Conservation (phyloP, 164 flowering plant species). For the Magnolia kwangsiensis region DNA sequence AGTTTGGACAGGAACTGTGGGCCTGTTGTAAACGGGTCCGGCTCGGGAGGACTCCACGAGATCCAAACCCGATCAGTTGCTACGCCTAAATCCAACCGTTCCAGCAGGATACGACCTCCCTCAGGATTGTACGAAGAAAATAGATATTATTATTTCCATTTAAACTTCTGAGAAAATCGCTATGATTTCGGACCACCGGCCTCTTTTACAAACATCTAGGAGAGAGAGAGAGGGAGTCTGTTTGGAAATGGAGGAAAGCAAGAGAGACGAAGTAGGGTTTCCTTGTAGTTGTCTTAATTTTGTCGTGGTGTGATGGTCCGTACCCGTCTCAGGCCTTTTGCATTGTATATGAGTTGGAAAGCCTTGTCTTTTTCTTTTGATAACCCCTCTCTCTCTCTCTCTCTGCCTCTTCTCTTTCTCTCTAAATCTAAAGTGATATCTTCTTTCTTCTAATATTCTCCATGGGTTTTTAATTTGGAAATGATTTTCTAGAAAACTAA, state of each 20-base stretch:
- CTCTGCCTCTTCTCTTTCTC: background rate
- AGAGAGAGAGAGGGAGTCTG: background rate
- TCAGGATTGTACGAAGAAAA: too few relatives aligned
- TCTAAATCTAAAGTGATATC: background rate
- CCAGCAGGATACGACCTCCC: too few relatives aligned
- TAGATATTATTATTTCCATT: too few relatives aligned
- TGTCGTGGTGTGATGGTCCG: background rate
- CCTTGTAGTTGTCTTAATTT: background rate
- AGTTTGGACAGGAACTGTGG: too few relatives aligned
- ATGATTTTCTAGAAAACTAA: background rate
- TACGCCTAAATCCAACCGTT: too few relatives aligned
- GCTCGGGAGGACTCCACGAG: too few relatives aligned
- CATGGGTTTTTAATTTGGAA: background rate
- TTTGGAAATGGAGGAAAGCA: background rate
- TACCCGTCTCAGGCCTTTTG: background rate
- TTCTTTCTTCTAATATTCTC: background rate
- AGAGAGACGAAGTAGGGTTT: background rate
- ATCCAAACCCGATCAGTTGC: too few relatives aligned
- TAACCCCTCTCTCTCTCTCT: background rate
- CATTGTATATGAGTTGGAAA: constrained; percentile 1
- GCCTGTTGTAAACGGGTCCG: too few relatives aligned
- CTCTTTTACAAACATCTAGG: too few relatives aligned
- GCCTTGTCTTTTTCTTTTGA: constrained; percentile 2
- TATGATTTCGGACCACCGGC: too few relatives aligned
- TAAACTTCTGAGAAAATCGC: too few relatives aligned